These are phyloP conservation scores for Persicaria maculosa DNA, from an alignment of 148 eudicot genomes.

Conservation along the genomic window DNA sequence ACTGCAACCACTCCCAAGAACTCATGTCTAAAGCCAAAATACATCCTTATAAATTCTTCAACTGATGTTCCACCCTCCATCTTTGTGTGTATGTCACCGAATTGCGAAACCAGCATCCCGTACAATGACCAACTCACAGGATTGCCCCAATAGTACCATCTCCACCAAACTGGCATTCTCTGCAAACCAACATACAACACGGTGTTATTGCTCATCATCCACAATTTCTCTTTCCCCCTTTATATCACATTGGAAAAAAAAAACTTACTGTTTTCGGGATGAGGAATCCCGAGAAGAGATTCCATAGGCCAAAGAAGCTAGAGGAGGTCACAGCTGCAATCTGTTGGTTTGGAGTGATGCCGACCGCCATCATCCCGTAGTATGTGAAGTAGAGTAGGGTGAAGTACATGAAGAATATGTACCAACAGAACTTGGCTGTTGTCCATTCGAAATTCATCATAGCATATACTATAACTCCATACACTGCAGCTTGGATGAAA, in stretches of 20 bases:
- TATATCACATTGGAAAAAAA: neutral
- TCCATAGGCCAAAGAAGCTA: constrained; percentile 21
- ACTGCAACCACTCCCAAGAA: constrained; percentile 23
- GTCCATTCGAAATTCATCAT: constrained; percentile 28
- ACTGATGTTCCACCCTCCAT: constrained; percentile 23
- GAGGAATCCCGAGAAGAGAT: constrained; percentile 31
- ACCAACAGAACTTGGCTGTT: constrained; percentile 25
- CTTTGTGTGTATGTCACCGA: constrained; percentile 17
- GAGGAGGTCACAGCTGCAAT: constrained; percentile 18
- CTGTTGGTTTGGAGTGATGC: constrained; percentile 25
- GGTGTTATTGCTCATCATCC: neutral
- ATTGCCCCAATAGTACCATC: constrained; percentile 26
- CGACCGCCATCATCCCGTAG: constrained; percentile 30
- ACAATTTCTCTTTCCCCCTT: neutral
- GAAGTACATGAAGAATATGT: constrained; percentile 19
- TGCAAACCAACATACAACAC: constrained; percentile 5
- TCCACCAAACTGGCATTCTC: constrained; percentile 38
- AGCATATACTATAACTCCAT: constrained; percentile 22
- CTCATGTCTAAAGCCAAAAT: constrained; percentile 26
- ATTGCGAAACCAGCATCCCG: constrained; percentile 27
- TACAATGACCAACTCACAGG: constrained; percentile 32
- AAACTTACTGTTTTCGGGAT: constrained; percentile 28
- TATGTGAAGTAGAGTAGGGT: constrained; percentile 31
- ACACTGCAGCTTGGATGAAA: constrained; percentile 18
- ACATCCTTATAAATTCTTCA: constrained; percentile 15